Percentiles rank a stretch among this genome's conserved stretches.
These are phyloP conservation scores for Trichoderma koningii DNA, from an alignment of 2,329 filamentous ascomycete species.

Conservation along the genomic window DNA sequence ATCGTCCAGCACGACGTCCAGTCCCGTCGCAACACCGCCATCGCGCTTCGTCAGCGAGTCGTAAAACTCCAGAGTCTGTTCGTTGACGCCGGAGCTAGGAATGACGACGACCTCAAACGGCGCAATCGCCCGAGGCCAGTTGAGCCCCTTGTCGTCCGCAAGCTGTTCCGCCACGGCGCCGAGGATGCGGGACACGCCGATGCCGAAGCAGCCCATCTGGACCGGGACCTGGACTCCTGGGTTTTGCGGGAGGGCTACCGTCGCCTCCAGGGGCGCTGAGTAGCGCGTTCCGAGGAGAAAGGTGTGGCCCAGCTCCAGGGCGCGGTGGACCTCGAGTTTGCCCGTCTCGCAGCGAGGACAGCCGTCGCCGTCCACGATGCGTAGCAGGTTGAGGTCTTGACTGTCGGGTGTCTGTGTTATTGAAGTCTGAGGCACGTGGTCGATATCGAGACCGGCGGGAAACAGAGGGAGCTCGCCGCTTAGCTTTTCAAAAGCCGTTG, in stretches of 20 bases:
- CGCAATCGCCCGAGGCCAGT: conserved; percentile 85
- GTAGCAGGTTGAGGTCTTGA: conserved; percentile 60
- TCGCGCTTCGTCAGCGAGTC: conserved; percentile 52
- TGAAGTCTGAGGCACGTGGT: conserved; percentile 29
- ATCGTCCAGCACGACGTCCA: conserved; percentile 77
- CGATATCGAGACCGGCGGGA: conserved; percentile 27
- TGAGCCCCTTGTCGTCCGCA: conserved; percentile 71
- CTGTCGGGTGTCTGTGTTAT: conserved; percentile 42
- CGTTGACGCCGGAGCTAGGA: conserved; percentile 48
- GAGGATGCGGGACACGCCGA: conserved; percentile 88
- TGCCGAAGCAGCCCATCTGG: conserved; percentile 96
- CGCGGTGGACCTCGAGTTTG: conserved; percentile 64
- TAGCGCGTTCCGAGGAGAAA: conserved; percentile 93
- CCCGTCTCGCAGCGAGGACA: conserved; percentile 72
- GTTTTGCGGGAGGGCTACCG: conserved; percentile 48
- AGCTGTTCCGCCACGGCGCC: conserved; percentile 79
- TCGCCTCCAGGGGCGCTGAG: conserved; percentile 70
- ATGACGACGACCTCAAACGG: conserved; percentile 79
- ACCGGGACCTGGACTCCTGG: conserved; percentile 53
- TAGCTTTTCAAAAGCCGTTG: conserved; percentile 33
- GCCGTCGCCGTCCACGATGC: conserved; percentile 65
- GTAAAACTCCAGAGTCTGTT: conserved; percentile 61
- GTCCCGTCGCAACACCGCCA: conserved; percentile 26
- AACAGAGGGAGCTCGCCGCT: conserved; percentile 34
- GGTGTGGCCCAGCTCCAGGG: conserved; percentile 91